Base-by-base conservation (phyloP, 345 rosid species). In the Eucalyptus curtisii region DNA sequence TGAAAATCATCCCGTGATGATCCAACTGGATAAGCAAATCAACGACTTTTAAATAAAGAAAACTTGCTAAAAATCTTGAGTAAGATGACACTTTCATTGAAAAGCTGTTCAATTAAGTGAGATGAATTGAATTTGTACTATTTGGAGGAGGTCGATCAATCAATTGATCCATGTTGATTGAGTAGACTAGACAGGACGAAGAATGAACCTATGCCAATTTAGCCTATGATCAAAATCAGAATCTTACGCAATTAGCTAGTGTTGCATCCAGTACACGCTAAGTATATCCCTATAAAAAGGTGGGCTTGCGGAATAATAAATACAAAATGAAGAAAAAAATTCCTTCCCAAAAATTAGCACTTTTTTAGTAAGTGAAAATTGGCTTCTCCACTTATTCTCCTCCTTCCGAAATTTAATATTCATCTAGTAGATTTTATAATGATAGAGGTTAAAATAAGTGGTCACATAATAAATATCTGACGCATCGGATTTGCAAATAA, bases 141-240 rank as follows among this genome's bases (percentile, higher is more conserved):
- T 59, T 27, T 27, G 68, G 68, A 59, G 8, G 31, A 25, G 68
- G 8, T 59, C 8, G 0, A 59, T 25, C n/a, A 30, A 27, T 59
- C n/a, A 52, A 52, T 52, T 24, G 0, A 52, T 52, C 4, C 24
- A 52, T 52, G 55, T 52, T 19, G 55, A 52, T 52, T 52, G 55
- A 52, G 55, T 0, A 25, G 2, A 59, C 68, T 12, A 59, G 8
- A 12, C 68, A 59, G 0, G n/a, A 59, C 0, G 68, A 11, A 0
- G 0, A 27, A 27, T 59, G 31, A 59, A 0, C 4, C 31, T 59
- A 59, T 27, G n/a, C 31, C 31, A 25, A 57, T 4, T 4, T 55
- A 55, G 59, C 27, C 59, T 53, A 20, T 22, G 59, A 55, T 9
- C 6, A 20, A 20, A 55, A 7, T 1, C 27, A 22, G 27, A 20